A percentile compares a stretch with the other conserved stretches of the same genome.
These are phyloP conservation scores for Monilinia laxa DNA, from an alignment of 2,329 filamentous ascomycete species.

Conservation along the genomic window DNA sequence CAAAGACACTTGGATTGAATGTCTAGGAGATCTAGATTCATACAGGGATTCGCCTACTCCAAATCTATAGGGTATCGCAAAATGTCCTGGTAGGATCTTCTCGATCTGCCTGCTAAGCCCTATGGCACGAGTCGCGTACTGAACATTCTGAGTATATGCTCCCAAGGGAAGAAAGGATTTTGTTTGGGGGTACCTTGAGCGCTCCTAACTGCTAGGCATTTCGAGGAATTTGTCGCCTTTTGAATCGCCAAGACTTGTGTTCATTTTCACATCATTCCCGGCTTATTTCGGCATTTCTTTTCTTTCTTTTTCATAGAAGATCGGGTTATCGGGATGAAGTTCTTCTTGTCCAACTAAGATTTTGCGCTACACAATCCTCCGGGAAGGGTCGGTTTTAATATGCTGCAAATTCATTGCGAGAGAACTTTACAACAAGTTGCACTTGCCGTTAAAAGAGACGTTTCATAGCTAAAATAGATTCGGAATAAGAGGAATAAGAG, in stretches of 20 bases:
- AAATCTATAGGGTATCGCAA: neutral
- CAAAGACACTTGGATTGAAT: constrained; percentile 82
- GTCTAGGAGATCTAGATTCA: constrained; percentile 77
- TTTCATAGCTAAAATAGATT: neutral
- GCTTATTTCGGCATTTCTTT: neutral
- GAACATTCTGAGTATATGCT: neutral
- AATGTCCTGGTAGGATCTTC: too few species aligned
- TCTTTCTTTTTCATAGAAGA: neutral
- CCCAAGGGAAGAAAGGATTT: neutral
- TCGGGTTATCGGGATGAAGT: neutral
- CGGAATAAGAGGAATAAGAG: too few species aligned
- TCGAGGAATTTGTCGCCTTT: neutral
- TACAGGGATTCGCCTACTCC: constrained; percentile 49
- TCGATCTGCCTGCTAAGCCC: neutral
- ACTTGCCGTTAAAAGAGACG: too few species aligned
- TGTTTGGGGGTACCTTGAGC: neutral
- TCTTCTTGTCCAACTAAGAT: neutral
- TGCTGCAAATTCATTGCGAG: too few species aligned
- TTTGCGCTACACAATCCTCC: neutral
- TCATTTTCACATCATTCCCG: neutral
- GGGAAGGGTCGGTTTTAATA: neutral
- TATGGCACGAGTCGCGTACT: neutral
- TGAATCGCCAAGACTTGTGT: neutral
- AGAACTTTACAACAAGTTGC: too few species aligned
- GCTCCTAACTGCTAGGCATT: neutral